Evolutionary conservation across 2,329 filamentous ascomycete species (phyloP).

Genomic region (Lecanicillium sp.): DNA sequence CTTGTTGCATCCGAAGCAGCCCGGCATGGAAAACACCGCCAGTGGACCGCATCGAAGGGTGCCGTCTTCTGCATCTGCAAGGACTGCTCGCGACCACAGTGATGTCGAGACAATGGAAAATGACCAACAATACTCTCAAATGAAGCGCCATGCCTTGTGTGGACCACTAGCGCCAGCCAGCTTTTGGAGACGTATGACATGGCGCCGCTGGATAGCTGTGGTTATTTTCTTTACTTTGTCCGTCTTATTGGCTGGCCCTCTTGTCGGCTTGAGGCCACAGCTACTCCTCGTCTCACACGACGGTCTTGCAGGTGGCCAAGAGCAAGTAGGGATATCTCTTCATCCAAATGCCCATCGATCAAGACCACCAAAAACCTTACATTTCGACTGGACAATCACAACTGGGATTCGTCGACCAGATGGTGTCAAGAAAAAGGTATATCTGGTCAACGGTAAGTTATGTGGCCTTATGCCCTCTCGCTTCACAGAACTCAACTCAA

Average conservation of each 20-base stretch:
- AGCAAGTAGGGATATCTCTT: conserved; percentile 5
- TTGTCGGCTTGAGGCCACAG: background rate
- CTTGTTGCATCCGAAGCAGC: too few relatives aligned
- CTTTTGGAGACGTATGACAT: too few relatives aligned
- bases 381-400: conserved; percentile 7
- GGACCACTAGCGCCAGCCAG: too few relatives aligned
- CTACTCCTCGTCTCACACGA: background rate
- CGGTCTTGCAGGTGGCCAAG: background rate
- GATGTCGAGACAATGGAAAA: too few relatives aligned
- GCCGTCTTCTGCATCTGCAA: too few relatives aligned
- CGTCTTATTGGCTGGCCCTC: background rate
- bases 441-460: conserved; percentile 9
- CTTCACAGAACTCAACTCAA: background rate
- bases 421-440: conserved; percentile 9
- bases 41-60: too few relatives aligned
- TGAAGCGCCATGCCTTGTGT: too few relatives aligned
- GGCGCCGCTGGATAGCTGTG: background rate
- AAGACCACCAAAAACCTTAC: conserved; percentile 1
- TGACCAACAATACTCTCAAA: too few relatives aligned
- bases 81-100: too few relatives aligned
- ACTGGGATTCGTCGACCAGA: conserved; percentile 5
- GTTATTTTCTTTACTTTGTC: background rate
- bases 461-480: background rate
- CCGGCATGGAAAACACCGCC: too few relatives aligned
- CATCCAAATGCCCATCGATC: conserved; percentile 2